Conservation (phyloP, 2,329 filamentous ascomycete species). For the Ustilaginoidea virens region DNA sequence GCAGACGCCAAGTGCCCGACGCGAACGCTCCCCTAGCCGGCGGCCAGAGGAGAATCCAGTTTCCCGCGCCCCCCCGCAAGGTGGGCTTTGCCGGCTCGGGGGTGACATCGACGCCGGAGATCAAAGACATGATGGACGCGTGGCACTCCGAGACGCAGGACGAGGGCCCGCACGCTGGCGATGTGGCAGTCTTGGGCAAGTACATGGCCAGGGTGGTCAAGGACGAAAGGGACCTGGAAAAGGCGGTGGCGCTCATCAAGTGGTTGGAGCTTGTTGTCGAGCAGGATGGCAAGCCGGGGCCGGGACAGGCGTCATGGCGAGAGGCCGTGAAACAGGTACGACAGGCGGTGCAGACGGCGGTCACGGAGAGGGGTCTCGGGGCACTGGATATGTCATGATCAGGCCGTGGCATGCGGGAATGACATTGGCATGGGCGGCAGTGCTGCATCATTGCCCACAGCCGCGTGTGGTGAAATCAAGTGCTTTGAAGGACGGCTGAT, state of each 20-base stretch:
- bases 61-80: slow-evolving; percentile 29
- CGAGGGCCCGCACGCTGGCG: slow-evolving; percentile 65
- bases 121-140: slow-evolving; percentile 57
- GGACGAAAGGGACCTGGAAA: slow-evolving; percentile 65
- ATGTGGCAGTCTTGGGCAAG: slow-evolving; percentile 57
- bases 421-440: neutral
- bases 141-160: slow-evolving; percentile 61
- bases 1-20: slow-evolving; percentile 11
- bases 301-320: slow-evolving; percentile 30
- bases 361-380: slow-evolving; percentile 39
- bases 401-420: neutral
- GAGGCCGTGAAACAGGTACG: slow-evolving; percentile 28
- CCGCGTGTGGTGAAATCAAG: too few relatives aligned
- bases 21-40: slow-evolving; percentile 12
- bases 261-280: slow-evolving; percentile 49
- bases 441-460: too few relatives aligned
- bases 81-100: slow-evolving; percentile 28
- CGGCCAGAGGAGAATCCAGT: slow-evolving; percentile 28
- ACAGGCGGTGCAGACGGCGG: slow-evolving; percentile 36
- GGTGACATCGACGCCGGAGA: slow-evolving; percentile 33
- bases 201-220: slow-evolving; percentile 59
- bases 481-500: too few relatives aligned
- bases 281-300: slow-evolving; percentile 22
- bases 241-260: slow-evolving; percentile 51
- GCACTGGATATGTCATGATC: slow-evolving; percentile 24